These are phyloP conservation scores for Mycena capillaripes DNA, from an alignment of 768 basidiomycete species.

Conservation along the genomic window DNA sequence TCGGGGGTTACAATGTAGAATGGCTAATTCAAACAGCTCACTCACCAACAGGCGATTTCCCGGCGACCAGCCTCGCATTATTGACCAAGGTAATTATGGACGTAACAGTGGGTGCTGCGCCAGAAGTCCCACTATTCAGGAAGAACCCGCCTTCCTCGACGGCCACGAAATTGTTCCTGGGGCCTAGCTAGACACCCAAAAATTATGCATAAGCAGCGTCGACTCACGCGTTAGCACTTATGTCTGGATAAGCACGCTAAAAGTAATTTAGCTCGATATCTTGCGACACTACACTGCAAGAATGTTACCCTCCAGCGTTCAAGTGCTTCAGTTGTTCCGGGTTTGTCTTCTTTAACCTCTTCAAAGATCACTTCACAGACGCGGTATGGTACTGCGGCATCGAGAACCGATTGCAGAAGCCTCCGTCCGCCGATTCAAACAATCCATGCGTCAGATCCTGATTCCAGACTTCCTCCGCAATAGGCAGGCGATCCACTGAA, in stretches of 20 bases:
- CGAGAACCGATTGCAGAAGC: slow-evolving; percentile 55
- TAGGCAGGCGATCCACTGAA: slow-evolving; percentile 38
- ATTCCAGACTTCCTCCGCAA: slow-evolving; percentile 50
- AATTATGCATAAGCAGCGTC: not conserved
- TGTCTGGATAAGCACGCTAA: slow-evolving; percentile 51
- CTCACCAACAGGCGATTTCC: slow-evolving; percentile 51
- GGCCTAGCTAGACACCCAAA: not conserved
- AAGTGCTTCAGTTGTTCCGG: slow-evolving; percentile 39
- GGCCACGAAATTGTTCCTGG: slow-evolving; percentile 32
- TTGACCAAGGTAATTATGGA: slow-evolving; percentile 56
- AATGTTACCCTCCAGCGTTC: slow-evolving; percentile 48
- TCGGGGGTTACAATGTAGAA: not conserved
- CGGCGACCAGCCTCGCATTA: slow-evolving; percentile 51
- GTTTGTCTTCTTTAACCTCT: slow-evolving; percentile 49
- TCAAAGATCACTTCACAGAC: slow-evolving; percentile 48
- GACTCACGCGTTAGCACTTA: slow-evolving; percentile 52
- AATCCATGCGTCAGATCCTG: slow-evolving; percentile 46
- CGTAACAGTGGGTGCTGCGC: slow-evolving; percentile 49
- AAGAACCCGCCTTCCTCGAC: slow-evolving; percentile 45
- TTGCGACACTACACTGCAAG: not conserved
- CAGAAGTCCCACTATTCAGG: slow-evolving; percentile 48
- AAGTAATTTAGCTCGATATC: not conserved
- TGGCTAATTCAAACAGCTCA: slow-evolving; percentile 14
- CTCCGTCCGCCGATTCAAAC: slow-evolving; percentile 51
- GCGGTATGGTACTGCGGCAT: slow-evolving; percentile 56